Evolutionary conservation across 257 asterid genomes (phyloP), one percentile per base, ranked within the genome.

Genomic region (Euphrasia confusa): DNA sequence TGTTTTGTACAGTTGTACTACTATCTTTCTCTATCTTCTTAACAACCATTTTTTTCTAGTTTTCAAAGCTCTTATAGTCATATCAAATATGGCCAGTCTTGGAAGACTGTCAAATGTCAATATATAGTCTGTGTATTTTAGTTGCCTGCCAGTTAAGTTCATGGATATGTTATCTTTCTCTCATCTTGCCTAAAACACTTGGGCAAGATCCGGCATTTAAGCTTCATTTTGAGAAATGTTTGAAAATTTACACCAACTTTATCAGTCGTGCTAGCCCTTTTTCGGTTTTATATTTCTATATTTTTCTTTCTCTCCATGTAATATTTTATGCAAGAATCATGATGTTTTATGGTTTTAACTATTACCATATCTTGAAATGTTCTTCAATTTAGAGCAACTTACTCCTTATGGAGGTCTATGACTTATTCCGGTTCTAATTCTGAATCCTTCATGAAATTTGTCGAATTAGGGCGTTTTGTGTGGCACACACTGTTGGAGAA

Each of bases 401-500:
- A 53, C 70, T 64, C 50, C 60, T 57, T 48, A 47, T 48, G 13
- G 65, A 30, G 35, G 60, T 42, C 47, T 39, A 10, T 60, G 56
- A 54, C 26, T 57, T 70, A 57, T 57, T 75, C 27, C 45, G 45
- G 33, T 8, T 60, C 27, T 13, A 44, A 57, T 40, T 47, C 37
- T 67, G 73, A 44, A 37, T 17, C 71, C 72, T 48, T 67, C 61
- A 60, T 58, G 52, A 69, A 61, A 11, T 52, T 64, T 71, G 54
- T 66, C 68, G 72, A 67, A 56, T 69, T 80, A 91, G 98, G 83
- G 90, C 88, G 2, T 81, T 88, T 63, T 68, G 68, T 63, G 97
- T 88, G 74, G 89, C 90, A 26, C 94, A 86, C 60, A 70, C 85
- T 60, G 69, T 91, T 61, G 98, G 97, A 71, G 98, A 91, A 67